Evolutionary conservation across 495 filamentous ascomycete genomes (phyloP), one percentile per base, ranked within the genome.

Genomic region (Cenococcum geophilum): DNA sequence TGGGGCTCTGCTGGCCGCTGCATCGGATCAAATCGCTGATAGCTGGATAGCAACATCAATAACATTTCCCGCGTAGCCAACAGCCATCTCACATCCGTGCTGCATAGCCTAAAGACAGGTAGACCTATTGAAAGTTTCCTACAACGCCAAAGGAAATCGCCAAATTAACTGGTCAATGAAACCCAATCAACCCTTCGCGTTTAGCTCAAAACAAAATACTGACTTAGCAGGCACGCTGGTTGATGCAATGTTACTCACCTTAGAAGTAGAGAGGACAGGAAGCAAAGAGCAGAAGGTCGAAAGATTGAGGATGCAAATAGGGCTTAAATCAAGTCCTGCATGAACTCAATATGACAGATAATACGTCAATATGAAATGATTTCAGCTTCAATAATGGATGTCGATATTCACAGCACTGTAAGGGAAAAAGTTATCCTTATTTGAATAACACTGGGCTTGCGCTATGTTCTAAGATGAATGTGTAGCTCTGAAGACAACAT

Each of bases 31-130:
- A 10, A 23, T 53, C 5, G 5, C 12, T 53, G 16, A 16, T 20
- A 63, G 55, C 42, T 14, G 11, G 18, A 45, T 18, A 45, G 40
- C 11, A 70, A 70, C 21, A 58, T 54, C 45, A 70, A 70, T 61
- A 67, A 67, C 55, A 48, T 70, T n/a, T 60, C 67, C 37, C 67
- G 61, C 34, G 67, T 70, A 1, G 61, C 67, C 20, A 70, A 67
- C 58, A 64, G 64, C 55, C 57, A 62, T 12, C 45, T 67, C 55
- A 57, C 47, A 16, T 32, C 64, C 25, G 37, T 59, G 1, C 22
- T 70, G 27, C 4, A 57, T 20, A 52, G 55, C 4, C 51, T 70
- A 22, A 70, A 70, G 61, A 64, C 67, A 8, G 59, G 63, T 37
- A 59, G 62, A 36, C 64, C 67, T 5, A 51, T 70, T 27, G 67